Percentiles rank a stretch among this genome's conserved stretches.
phyloP scores from a whole-genome alignment of 441 rosid species.

The Melastoma candidum region DNA sequence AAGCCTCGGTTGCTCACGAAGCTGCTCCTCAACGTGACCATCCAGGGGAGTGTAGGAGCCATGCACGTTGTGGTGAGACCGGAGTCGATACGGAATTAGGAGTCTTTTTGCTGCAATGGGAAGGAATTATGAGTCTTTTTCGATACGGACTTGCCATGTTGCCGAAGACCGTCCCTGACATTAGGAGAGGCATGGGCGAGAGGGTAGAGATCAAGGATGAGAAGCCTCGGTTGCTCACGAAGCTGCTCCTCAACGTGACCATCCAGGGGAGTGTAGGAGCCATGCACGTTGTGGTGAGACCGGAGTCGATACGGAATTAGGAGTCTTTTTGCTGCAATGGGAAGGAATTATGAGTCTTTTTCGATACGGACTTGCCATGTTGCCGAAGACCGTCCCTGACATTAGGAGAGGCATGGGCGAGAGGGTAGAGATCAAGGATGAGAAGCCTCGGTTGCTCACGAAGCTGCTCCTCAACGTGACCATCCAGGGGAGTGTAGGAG shows the following conservation, averaged over 20 bases:
- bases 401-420: no score
- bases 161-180: constrained; percentile 10
- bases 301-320: constrained; percentile 3
- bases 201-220: background rate
- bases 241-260: constrained; percentile 7
- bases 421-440: no score
- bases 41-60: constrained; percentile 2
- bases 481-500: constrained; percentile 3
- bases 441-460: no score
- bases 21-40: constrained; percentile 7
- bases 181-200: background rate
- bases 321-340: background rate
- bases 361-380: no score
- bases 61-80: constrained; percentile 7
- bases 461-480: constrained; percentile 9
- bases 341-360: no score
- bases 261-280: constrained; percentile 3
- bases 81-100: constrained; percentile 1
- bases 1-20: constrained; percentile 1
- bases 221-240: constrained; percentile 2
- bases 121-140: no score
- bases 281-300: constrained; percentile 5
- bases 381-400: constrained; percentile 3
- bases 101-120: background rate
- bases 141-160: no score